Conservation (phyloP, 768 basidiomycete species). For the Lentinula aciculospora region DNA sequence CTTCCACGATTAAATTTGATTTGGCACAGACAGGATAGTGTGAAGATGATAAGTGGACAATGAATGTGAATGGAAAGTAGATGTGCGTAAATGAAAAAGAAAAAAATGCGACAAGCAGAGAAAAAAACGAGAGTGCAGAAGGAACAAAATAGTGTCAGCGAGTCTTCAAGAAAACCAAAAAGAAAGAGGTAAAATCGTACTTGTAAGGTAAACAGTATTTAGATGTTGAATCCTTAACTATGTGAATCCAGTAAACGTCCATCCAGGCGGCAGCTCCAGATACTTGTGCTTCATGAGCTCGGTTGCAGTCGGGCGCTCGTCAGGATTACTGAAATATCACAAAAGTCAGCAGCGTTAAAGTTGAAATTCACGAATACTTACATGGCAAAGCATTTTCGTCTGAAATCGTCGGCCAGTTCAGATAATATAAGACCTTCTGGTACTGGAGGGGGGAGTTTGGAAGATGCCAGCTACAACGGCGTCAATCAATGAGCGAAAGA, state of each 20-base stretch:
- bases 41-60: slow-evolving; percentile 7
- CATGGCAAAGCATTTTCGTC: slow-evolving; percentile 87
- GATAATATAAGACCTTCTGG: slow-evolving; percentile 79
- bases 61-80: slow-evolving; percentile 13
- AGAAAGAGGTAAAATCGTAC: neutral
- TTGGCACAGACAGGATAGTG: slow-evolving; percentile 11
- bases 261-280: slow-evolving; percentile 63
- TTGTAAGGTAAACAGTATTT: neutral
- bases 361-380: slow-evolving; percentile 28
- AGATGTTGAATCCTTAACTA: slow-evolving; percentile 19
- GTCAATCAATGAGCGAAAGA: neutral
- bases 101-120: slow-evolving; percentile 4
- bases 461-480: slow-evolving; percentile 65
- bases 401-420: slow-evolving; percentile 76
- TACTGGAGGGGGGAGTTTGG: slow-evolving; percentile 82
- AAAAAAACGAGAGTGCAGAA: slow-evolving; percentile 5
- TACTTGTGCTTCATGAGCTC: slow-evolving; percentile 80
- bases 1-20: no score
- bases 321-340: slow-evolving; percentile 56
- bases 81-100: slow-evolving; percentile 13
- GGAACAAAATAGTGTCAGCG: slow-evolving; percentile 3
- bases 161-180: neutral
- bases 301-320: slow-evolving; percentile 72
- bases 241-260: slow-evolving; percentile 68
- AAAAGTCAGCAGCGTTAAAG: slow-evolving; percentile 1